Evolutionary conservation across 2,329 filamentous ascomycete species (phyloP), one percentile per base, ranked within the genome.

Genomic region (Colletotrichum abscissum): DNA sequence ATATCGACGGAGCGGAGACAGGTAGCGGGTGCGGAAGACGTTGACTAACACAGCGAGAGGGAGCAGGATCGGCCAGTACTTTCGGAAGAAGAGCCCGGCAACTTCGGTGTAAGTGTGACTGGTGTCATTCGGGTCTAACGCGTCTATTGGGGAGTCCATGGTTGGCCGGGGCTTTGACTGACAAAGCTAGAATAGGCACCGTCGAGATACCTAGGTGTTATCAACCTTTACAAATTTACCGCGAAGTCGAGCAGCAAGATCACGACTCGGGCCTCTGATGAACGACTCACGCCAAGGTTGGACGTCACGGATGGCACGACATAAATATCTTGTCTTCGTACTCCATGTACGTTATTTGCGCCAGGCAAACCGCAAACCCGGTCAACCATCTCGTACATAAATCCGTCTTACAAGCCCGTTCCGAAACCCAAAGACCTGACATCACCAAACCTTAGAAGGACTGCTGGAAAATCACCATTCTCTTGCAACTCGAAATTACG

Each of bases 1-100:
- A 76, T 94, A 94, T 78, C 88, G 90, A 81, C 91, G 89, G 71
- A 95, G 82, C 5, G 92, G 91, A 77, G 86, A 83, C 56, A 87
- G 82, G 76, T 86, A 87, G 54, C 84, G 84, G 75, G 88, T 89
- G 60, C 79, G 81, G 24, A 83, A 76, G 12, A 89, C 80, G 78
- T 85, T 87, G 26, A 79, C 80, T 49, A 80, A 63, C 1, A 85
- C 19, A n/a, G 80, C 52, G 30, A 82, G 72, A 33, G 80, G 63
- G 12, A 82, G 63, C 19, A 85, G 78, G 4, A 80, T 74, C 7
- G 82, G 78, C 87, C 87, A 89, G 78, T 88, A 59, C n/a, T 14
- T n/a, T 19, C 46, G 56, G 46, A 72, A 19, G 7, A 24, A 55
- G 16, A 58, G 62, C 7, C 52, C 60, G 67, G 54, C 67, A 28